phyloP scores from a whole-genome alignment of 73 alveolate genomes.

The Stentor coeruleus region DNA sequence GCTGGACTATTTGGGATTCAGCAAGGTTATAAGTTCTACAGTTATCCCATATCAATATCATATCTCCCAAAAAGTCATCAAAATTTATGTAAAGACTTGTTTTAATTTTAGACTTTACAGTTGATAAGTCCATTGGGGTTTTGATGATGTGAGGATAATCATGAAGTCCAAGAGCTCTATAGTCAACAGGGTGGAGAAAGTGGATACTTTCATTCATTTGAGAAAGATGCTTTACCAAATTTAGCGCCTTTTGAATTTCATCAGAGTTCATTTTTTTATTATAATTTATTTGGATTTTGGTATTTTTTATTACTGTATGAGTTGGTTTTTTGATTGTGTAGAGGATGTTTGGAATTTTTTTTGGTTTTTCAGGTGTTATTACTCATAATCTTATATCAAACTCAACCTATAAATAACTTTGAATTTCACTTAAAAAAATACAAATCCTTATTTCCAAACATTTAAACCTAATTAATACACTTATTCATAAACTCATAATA shows the following conservation, averaged over 20 bases:
- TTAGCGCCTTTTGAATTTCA: neutral
- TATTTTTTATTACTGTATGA: too few species aligned
- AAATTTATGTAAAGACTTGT: slow-evolving; percentile 29
- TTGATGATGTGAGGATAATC: slow-evolving; percentile 52
- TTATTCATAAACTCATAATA: too few species aligned
- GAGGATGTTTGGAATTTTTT: too few species aligned
- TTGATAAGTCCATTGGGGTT: slow-evolving; percentile 63
- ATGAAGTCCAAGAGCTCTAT: slow-evolving; percentile 47
- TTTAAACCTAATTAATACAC: too few species aligned
- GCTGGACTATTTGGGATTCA: slow-evolving; percentile 25
- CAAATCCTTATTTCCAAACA: too few species aligned
- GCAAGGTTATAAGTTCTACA: slow-evolving; percentile 28
- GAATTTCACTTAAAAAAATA: too few species aligned
- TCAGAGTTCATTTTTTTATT: neutral
- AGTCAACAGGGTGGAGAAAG: slow-evolving; percentile 83
- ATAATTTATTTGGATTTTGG: too few species aligned
- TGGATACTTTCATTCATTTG: slow-evolving; percentile 60
- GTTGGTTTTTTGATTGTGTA: too few species aligned
- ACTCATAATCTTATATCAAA: too few species aligned
- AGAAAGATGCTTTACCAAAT: neutral
- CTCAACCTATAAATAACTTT: too few species aligned
- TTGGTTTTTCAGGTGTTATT: too few species aligned
- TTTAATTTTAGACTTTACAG: slow-evolving; percentile 40
- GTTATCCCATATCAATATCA: slow-evolving; percentile 25
- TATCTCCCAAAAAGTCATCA: slow-evolving; percentile 45